phyloP scores from a whole-genome alignment of 2,329 filamentous ascomycete species.

The Aspergillus arachidicola region DNA sequence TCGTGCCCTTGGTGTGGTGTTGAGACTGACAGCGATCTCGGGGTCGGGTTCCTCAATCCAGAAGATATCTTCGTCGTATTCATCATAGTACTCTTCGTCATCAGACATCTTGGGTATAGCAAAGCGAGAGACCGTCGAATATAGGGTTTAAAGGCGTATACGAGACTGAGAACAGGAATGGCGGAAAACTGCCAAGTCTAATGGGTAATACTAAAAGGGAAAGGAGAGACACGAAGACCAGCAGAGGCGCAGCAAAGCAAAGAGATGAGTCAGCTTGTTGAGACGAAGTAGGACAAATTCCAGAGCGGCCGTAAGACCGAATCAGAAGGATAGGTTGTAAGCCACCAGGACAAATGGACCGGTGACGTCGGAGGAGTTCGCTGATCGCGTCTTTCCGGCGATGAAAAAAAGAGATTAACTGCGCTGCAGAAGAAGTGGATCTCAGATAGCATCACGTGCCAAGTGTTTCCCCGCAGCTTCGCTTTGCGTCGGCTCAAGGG shows the following conservation, averaged over 20 bases:
- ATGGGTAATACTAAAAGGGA: background rate
- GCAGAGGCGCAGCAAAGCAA: background rate
- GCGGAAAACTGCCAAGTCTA: background rate
- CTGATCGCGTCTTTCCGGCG: slow-evolving; percentile 5
- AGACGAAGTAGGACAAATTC: background rate
- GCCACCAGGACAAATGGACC: background rate
- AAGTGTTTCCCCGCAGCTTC: slow-evolving; percentile 38
- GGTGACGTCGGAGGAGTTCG: slow-evolving; percentile 7
- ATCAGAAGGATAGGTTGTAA: background rate
- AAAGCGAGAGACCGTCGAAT: background rate
- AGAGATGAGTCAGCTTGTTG: background rate
- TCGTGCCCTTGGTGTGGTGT: background rate
- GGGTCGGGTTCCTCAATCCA: slow-evolving; percentile 40
- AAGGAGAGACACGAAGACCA: background rate
- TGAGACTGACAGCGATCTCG: slow-evolving; percentile 35
- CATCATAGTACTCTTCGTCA: slow-evolving; percentile 41
- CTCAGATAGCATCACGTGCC: slow-evolving; percentile 24
- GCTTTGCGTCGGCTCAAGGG: slow-evolving; percentile 41
- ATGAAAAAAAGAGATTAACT: slow-evolving; percentile 4
- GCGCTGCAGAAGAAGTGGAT: slow-evolving; percentile 2
- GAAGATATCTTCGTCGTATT: slow-evolving; percentile 38
- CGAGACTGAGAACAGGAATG: background rate
- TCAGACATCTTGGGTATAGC: slow-evolving; percentile 35
- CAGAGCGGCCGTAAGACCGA: background rate
- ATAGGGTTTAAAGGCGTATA: background rate